A percentile compares a stretch with the other conserved stretches of the same genome.
These are phyloP conservation scores for Diutina pseudorugosa DNA, from an alignment of 1,139 yeast species.

Conservation along the genomic window DNA sequence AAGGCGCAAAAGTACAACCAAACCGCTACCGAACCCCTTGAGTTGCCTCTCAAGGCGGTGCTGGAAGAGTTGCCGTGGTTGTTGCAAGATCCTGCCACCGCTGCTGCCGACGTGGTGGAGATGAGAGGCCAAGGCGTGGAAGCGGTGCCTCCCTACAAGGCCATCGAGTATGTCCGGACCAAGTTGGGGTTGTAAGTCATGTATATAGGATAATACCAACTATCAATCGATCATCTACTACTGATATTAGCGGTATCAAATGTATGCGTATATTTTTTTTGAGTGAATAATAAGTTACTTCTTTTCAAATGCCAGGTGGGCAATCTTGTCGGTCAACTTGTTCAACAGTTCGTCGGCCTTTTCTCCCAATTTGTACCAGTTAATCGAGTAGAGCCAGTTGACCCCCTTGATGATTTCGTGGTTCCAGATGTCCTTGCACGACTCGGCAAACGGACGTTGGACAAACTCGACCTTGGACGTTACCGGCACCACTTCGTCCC, in stretches of 20 bases:
- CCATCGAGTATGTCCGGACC: conserved; percentile 26
- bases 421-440: conserved; percentile 75
- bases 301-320: conserved; percentile 14
- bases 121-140: conserved; percentile 21
- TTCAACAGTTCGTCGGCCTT: conserved; percentile 23
- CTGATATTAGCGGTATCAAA: neutral
- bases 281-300: conserved; percentile 6
- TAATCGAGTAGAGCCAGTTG: conserved; percentile 49
- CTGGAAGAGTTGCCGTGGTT: conserved; percentile 35
- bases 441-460: conserved; percentile 34
- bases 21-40: conserved; percentile 10
- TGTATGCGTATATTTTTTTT: neutral
- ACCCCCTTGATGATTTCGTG: conserved; percentile 57
- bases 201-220: neutral
- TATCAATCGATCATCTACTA: neutral
- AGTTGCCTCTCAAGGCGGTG: conserved; percentile 25
- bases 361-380: conserved; percentile 34
- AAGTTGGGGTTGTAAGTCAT: conserved; percentile 13
- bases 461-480: conserved; percentile 24
- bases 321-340: conserved; percentile 21
- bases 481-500: conserved; percentile 24
- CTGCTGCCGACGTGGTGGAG: conserved; percentile 43
- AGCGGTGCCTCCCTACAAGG: conserved; percentile 27
- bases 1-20: conserved; percentile 32
- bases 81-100: conserved; percentile 27